These are phyloP conservation scores for Entophlyctis helioformis DNA, from an alignment of 192 early-diverging fungal genomes.

Conservation along the genomic window DNA sequence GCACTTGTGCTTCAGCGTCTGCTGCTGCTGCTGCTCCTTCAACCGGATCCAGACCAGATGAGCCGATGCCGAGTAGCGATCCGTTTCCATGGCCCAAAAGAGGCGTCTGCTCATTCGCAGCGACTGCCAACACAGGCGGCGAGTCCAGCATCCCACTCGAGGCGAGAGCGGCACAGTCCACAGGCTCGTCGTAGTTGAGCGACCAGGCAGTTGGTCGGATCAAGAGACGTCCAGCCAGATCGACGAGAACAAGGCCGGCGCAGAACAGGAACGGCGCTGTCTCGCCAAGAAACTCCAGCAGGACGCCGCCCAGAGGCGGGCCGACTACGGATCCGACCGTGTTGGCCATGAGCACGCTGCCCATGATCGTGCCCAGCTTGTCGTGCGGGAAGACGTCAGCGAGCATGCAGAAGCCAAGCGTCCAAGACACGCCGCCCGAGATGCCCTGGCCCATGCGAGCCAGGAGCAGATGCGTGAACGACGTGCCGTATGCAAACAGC, in stretches of 20 bases:
- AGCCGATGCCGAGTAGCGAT: too few relatives aligned
- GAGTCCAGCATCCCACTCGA: too few relatives aligned
- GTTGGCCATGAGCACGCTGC: constrained; percentile 51
- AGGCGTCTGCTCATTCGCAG: too few relatives aligned
- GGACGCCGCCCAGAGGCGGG: constrained; percentile 50
- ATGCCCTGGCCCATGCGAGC: constrained; percentile 62
- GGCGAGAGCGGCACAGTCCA: too few relatives aligned
- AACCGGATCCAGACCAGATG: too few relatives aligned
- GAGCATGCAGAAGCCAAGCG: constrained; percentile 40
- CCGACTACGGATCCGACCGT: constrained; percentile 60
- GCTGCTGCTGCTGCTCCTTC: too few relatives aligned
- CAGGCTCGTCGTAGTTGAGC: too few relatives aligned
- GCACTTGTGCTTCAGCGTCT: background rate
- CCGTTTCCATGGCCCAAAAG: too few relatives aligned
- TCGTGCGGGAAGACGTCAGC: constrained; percentile 55
- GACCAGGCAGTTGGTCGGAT: constrained; percentile 48
- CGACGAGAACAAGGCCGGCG: constrained; percentile 39
- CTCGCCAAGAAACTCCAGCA: constrained; percentile 55
- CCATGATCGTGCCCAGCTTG: constrained; percentile 61
- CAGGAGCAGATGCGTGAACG: constrained; percentile 51
- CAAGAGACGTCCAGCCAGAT: constrained; percentile 48
- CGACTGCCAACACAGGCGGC: too few relatives aligned
- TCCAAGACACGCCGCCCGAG: constrained; percentile 61
- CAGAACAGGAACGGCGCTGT: constrained; percentile 60
- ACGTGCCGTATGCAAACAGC: constrained; percentile 48